Conservation (phyloP, 768 basidiomycete genomes). For the Leucogyrophana mollusca region DNA sequence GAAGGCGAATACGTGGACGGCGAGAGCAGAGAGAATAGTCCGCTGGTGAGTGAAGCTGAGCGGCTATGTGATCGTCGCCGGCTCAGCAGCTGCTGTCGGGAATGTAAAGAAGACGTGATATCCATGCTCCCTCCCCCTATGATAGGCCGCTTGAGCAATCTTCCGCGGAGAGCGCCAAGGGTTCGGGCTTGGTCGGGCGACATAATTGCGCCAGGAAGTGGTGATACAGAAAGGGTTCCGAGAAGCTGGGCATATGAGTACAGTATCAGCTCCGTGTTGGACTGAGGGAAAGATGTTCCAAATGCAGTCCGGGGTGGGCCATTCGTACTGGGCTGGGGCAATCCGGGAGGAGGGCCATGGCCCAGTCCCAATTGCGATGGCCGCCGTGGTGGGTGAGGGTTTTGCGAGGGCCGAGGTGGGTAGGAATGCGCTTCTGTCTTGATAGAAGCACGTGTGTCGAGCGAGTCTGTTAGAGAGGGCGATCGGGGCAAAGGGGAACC, state of each 20-base stretch:
- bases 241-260: slow-evolving; percentile 84
- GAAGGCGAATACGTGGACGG: slow-evolving; percentile 33
- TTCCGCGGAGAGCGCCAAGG: slow-evolving; percentile 46
- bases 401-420: slow-evolving; percentile 20
- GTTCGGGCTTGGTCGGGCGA: slow-evolving; percentile 45
- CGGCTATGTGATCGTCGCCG: slow-evolving; percentile 42
- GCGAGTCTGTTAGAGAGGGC: slow-evolving; percentile 26
- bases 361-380: slow-evolving; percentile 48
- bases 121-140: slow-evolving; percentile 78
- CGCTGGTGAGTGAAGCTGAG: slow-evolving; percentile 50
- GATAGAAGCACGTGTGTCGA: slow-evolving; percentile 14
- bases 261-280: slow-evolving; percentile 67
- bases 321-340: slow-evolving; percentile 12
- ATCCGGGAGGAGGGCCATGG: slow-evolving; percentile 33
- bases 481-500: slow-evolving; percentile 33
- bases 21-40: slow-evolving; percentile 48
- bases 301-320: slow-evolving; percentile 38
- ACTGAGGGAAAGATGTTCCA: slow-evolving; percentile 43
- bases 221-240: slow-evolving; percentile 62
- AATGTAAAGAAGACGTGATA: slow-evolving; percentile 49
- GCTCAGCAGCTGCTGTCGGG: slow-evolving; percentile 19
- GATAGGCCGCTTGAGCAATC: slow-evolving; percentile 42
- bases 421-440: slow-evolving; percentile 34
- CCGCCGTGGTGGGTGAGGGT: slow-evolving; percentile 27
- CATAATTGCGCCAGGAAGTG: slow-evolving; percentile 39